A percentile compares a stretch with the other conserved stretches of the same genome.
Conservation (phyloP, 331 rosid genomes). For the Malus hybrid region DNA sequence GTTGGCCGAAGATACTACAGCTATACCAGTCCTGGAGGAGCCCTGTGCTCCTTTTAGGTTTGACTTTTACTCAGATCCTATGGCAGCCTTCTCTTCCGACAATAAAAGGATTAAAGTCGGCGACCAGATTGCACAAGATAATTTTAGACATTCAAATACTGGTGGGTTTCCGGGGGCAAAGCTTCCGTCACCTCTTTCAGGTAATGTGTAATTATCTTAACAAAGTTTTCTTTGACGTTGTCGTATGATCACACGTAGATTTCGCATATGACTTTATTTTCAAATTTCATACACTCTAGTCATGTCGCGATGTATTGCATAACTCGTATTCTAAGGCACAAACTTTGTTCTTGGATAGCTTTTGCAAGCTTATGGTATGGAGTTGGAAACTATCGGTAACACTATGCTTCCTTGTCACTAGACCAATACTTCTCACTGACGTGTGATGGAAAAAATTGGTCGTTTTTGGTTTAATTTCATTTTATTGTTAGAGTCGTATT, state of each 20-base stretch:
- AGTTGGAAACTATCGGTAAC: not conserved
- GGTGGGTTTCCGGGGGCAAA: slow-evolving; percentile 21
- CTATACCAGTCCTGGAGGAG: slow-evolving; percentile 12
- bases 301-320: not conserved
- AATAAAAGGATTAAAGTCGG: slow-evolving; percentile 28
- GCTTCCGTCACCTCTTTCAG: slow-evolving; percentile 37
- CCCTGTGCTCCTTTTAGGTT: slow-evolving; percentile 56
- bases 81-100: slow-evolving; percentile 68
- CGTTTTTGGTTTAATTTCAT: not conserved
- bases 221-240: not conserved
- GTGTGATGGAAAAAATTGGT: not conserved
- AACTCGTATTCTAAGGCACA: not conserved
- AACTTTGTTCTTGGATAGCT: not conserved
- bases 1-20: slow-evolving; percentile 39
- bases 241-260: not conserved
- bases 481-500: not conserved
- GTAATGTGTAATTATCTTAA: slow-evolving; percentile 7
- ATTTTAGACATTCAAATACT: slow-evolving; percentile 28
- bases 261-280: not conserved
- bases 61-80: slow-evolving; percentile 83
- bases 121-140: slow-evolving; percentile 21
- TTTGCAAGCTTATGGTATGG: not conserved
- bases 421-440: not conserved
- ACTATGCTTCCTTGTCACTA: not conserved
- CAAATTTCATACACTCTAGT: not conserved